Base-by-base conservation (phyloP, 306 rosid genomes). In the Prunus mongolica region DNA sequence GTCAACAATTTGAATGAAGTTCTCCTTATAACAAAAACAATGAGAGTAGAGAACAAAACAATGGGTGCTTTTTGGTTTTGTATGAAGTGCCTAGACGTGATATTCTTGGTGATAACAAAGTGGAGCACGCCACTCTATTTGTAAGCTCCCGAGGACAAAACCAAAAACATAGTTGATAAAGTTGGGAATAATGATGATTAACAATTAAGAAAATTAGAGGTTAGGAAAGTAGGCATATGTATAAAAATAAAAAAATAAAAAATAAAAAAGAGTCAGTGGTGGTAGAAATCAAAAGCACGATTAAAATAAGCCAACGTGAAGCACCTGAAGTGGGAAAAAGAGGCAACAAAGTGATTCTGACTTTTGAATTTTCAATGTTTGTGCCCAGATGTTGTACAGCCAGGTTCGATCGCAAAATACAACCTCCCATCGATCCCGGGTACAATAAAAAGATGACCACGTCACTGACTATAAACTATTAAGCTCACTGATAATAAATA, bases 121-220 rank as follows among this genome's bases (percentile, higher is more conserved):
- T 75, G 91, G 84, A 86, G 82, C 92, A 86, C 83, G 87, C 86
- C 67, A 83, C 91, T 89, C 77, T 71, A 57, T 77, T 69, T 70
- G 88, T 56, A 57, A 72, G 84, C 89, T 81, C 68, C 81, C n/a
- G 47, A 8, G 63, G 27, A 81, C 85, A 71, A 61, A 76, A 72
- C 67, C 68, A 63, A 47, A 73, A 68, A 66, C 22, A 38, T 3
- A 18, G 6, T 12, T 77, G 6, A 65, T 11, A 50, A 72, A 56
- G 72, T 24, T 64, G 58, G 12, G 55, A 79, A 18, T 55, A 46
- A 67, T 4, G 24, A 73, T 68, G 70, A 30, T 58, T 70, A 22
- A 69, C 71, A 73, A 58, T 50, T 5, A 22, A 5, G 63, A 24
- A 25, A 34, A 69, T 51, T 61, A 34, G 76, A 66, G 68, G 38